Evolutionary conservation across 2,329 filamentous ascomycete species (phyloP), one percentile per base, ranked within the genome.

Genomic region (Colletotrichum eremochloae): DNA sequence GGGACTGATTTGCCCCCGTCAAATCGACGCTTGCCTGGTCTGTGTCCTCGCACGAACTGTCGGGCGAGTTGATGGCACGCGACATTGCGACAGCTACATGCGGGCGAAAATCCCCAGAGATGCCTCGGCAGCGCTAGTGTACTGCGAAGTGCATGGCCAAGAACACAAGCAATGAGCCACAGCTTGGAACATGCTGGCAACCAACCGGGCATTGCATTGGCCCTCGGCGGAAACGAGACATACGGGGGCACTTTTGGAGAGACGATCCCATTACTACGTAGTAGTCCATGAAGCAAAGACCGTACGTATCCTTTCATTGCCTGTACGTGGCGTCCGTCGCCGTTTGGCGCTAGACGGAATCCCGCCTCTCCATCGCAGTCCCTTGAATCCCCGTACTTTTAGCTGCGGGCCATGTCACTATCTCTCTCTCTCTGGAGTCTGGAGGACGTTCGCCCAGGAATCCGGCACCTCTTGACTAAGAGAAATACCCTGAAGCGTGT

Each of bases 161-260:
- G 31, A 65, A 60, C 20, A 63, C 7, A 42, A 56, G 70, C 57
- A 61, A 71, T 63, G 40, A 69, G 60, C 66, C 60, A 50, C 50
- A 31, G 53, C 60, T 72, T 44, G 66, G 70, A 60, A 55, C 60
- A 65, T 70, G 70, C 60, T 57, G 52, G 40, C 67, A 53, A 46
- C 70, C 57, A 66, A 42, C 24, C 24, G 24, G 24, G 24, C 24
- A 24, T 24, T 24, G 66, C 53, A 60, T 72, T 72, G 70, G 70
- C 66, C 53, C 18, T 55, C 14, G 52, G 58, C 46, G 58, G 53
- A 69, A 61, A 40, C 66, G 66, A 64, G 52, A 24, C 48, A 36
- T 18, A 50, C n/a, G n/a, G 33, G 52, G 65, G 69, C 42, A 71
- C 68, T 71, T 65, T 68, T 63, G 66, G 12, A 57, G 65, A 40